A percentile compares a stretch with the other conserved stretches of the same genome.
Conservation (phyloP, 106 monocot species). For the Agapanthus africanus region DNA sequence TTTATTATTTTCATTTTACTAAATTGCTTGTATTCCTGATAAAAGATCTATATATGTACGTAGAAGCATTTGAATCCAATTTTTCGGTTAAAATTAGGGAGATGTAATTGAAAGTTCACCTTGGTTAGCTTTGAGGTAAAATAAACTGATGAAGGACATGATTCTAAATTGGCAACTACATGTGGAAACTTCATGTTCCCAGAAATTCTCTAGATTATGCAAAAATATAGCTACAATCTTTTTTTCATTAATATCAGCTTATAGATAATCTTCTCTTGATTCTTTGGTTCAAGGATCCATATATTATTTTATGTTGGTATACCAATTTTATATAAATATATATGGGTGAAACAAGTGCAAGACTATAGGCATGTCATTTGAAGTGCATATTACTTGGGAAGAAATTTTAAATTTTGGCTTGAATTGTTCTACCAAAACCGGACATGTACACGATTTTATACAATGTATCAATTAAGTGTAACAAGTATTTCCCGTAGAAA, state of each 20-base stretch:
- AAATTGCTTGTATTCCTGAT: no score
- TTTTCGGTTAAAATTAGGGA: background rate
- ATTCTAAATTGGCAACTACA: background rate
- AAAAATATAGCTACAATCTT: background rate
- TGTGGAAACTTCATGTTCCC: background rate
- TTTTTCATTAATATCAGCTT: background rate
- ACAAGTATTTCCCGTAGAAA: no score
- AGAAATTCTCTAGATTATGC: background rate
- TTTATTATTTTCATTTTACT: background rate
- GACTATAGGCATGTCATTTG: no score
- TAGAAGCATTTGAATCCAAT: background rate
- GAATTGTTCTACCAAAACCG: background rate
- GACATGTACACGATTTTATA: background rate
- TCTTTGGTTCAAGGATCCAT: background rate
- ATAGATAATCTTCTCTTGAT: background rate
- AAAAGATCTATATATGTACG: no score
- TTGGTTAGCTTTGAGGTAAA: background rate
- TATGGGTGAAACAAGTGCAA: no score
- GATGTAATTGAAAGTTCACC: background rate
- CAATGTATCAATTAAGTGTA: background rate
- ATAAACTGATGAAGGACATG: background rate
- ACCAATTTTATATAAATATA: no score
- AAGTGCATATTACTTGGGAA: no score
- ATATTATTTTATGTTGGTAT: no score
- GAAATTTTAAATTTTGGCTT: no score